phyloP scores from a whole-genome alignment of 441 rosid genomes.

The Theobroma grandiflorum region DNA sequence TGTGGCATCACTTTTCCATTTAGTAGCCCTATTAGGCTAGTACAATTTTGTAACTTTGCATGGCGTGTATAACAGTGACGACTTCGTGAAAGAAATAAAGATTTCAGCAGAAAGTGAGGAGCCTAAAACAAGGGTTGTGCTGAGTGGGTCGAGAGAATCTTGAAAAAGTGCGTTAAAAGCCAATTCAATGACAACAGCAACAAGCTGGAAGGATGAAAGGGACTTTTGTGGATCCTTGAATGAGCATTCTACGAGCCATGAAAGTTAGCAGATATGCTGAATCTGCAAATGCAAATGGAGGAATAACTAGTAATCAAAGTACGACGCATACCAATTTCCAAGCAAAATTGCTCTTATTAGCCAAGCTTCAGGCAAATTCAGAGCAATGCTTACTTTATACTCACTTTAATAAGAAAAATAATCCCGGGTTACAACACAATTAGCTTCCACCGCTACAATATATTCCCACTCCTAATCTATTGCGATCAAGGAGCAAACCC shows the following conservation, averaged over 20 bases:
- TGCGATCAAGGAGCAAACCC: slow-evolving; percentile 6
- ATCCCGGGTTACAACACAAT: slow-evolving; percentile 17
- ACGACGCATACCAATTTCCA: neutral
- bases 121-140: neutral
- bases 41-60: neutral
- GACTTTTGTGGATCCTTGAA: neutral
- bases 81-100: neutral
- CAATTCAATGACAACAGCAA: neutral
- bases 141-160: neutral
- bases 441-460: slow-evolving; percentile 11
- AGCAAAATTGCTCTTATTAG: slow-evolving; percentile 25
- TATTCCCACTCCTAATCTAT: slow-evolving; percentile 28
- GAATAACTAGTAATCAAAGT: neutral
- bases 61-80: neutral
- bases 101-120: neutral
- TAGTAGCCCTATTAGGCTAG: neutral
- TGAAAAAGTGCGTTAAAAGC: neutral
- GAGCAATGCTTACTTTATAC: slow-evolving; percentile 20
- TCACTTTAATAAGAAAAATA: neutral
- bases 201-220: neutral
- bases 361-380: slow-evolving; percentile 1
- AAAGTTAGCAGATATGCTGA: neutral
- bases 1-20: neutral
- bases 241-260: neutral
- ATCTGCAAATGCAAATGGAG: neutral